Base-by-base conservation (phyloP, 768 basidiomycete species). In the Imleria badia region DNA sequence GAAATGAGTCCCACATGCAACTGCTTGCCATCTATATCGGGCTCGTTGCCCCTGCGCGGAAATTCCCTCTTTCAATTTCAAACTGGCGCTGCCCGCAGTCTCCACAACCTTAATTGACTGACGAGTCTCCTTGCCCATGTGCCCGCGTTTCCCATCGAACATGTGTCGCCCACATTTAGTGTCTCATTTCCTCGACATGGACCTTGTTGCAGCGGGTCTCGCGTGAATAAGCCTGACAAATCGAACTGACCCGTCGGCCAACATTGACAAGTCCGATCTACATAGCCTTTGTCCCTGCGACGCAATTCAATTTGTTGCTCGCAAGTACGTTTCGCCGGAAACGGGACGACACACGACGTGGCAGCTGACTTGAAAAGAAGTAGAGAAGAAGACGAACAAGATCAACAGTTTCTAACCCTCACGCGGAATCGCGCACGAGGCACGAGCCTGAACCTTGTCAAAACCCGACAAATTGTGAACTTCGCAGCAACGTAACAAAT, bases 181-280 rank as follows among this genome's bases (percentile, higher is more conserved):
- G 56, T 58, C 66, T 59, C 55, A 55, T 54, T 43, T 67, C 53
- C 60, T 62, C 66, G 65, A 59, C 56, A 51, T 60, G 55, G 56
- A 35, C 55, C 61, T 61, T 67, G 59, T 65, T 54, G 38, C 38
- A 44, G 40, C 20, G 51, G 26, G 41, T 52, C 20, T 38, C 56
- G 46, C 49, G 34, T 46, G 50, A 53, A 52, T 41, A 50, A 39
- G 6, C 45, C 15, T 44, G 55, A 48, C 55, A 60, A 60, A 31
- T 30, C 38, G 39, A 29, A 44, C 43, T 39, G 29, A 30, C 44
- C 34, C 48, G 29, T 51, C 38, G 53, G 53, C 17, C 44, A 49
- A 46, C 49, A 41, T 33, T 26, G 38, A 44, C 54, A 46, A 36
- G 23, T 23, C 39, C 31, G 39, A 45, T 43, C 50, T 36, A 15